Evolutionary conservation across 1,139 yeast genomes (phyloP), one percentile per base, ranked within the genome.

Genomic region (Maudiozyma humilis): DNA sequence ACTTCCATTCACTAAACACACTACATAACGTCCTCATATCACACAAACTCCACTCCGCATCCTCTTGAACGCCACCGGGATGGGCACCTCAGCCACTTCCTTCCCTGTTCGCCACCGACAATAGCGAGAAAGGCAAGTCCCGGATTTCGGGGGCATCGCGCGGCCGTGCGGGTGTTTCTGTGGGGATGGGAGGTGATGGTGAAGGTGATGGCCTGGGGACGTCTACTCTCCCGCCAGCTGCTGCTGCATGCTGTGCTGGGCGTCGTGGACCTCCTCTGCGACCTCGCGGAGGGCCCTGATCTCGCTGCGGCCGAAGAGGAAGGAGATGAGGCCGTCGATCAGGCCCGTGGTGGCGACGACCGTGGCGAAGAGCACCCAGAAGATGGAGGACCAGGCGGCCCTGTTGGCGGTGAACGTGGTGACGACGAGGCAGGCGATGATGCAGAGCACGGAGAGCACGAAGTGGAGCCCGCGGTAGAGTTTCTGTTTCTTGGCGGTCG

Each of bases 291-390:
- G 65, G 0, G 91, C 91, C 44, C 97, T 69, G 52, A 70, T 65
- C 59, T 93, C 99, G 17, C 78, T 73, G 40, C 88, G 71, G 1
- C 94, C 94, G 55, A 89, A 91, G 39, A 86, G 60, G 49, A 73
- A 76, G 47, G 93, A 89, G 45, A 91, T 82, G 44, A 86, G 57
- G 0, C 96, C 96, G 58, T 87, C 81, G 1, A 84, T 59, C 0
- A 76, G 67, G 0, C 96, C 96, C 0, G 91, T 72, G 5, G 77
- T 69, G 0, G 79, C 72, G 4, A 85, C 61, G 0, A 78, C 52
- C 0, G 75, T 67, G 2, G 79, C 70, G 10, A 70, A 63, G 1
- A 82, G 53, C 15, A 78, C 68, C 60, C 85, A 69, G 32, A 83
- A 62, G 1, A 83, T 72, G 0, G 83, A 74, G 0, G 78, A 70